Evolutionary conservation across 768 basidiomycete genomes (phyloP).

Genomic region (Mycena rebaudengoi): DNA sequence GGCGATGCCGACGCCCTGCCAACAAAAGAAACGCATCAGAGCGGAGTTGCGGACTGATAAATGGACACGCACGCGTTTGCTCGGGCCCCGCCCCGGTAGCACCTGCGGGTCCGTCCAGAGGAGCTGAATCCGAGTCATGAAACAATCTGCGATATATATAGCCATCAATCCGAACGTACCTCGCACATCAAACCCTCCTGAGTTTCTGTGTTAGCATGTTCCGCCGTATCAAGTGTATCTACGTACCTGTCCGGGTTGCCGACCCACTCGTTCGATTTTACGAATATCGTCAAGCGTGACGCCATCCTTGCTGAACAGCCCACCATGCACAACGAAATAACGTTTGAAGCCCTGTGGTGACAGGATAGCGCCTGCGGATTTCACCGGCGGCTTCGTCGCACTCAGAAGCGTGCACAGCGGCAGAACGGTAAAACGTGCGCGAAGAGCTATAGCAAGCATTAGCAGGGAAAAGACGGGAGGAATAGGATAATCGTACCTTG

Average conservation of each 20-base stretch:
- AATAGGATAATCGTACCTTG: constrained; percentile 59
- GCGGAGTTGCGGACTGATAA: constrained; percentile 14
- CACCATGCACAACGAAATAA: constrained; percentile 96
- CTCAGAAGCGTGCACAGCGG: constrained; percentile 89
- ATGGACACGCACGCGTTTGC: constrained; percentile 77
- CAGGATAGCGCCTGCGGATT: constrained; percentile 68
- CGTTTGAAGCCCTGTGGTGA: constrained; percentile 85
- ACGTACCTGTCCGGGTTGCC: constrained; percentile 95
- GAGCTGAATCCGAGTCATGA: constrained; percentile 54
- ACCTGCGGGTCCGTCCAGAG: constrained; percentile 98
- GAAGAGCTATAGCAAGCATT: constrained; percentile 69
- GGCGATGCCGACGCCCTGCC: constrained; percentile 92
- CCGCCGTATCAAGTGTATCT: no score
- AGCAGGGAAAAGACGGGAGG: constrained; percentile 2
- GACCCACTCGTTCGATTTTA: constrained; percentile 85
- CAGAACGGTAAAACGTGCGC: constrained; percentile 89
- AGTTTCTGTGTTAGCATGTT: no score
- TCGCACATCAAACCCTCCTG: constrained; percentile 94
- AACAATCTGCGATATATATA: background rate
- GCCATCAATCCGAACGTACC: constrained; percentile 41
- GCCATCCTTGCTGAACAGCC: constrained; percentile 93
- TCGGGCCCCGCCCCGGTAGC: constrained; percentile 88
- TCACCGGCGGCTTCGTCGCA: constrained; percentile 68
- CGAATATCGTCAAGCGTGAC: constrained; percentile 95
- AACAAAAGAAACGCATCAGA: constrained; percentile 10